Conservation (phyloP, 2,329 filamentous ascomycete species). For the Penicillium sp. region DNA sequence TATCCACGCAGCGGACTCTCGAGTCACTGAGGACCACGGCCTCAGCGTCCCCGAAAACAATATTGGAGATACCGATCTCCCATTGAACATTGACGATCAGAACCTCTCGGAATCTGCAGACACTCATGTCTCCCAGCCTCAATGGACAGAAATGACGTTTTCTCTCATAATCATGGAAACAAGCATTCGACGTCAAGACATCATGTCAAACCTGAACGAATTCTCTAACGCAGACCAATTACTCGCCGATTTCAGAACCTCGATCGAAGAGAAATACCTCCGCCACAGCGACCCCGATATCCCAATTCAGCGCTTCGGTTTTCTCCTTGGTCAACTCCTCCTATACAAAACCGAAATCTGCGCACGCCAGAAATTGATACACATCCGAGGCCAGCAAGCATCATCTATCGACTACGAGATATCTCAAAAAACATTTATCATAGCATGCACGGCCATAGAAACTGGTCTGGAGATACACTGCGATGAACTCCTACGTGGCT, state of each 20-base stretch:
- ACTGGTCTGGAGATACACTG: constrained; percentile 28
- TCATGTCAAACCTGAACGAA: background rate
- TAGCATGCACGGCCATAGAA: constrained; percentile 40
- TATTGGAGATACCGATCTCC: constrained; percentile 41
- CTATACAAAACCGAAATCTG: constrained; percentile 40
- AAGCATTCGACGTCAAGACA: constrained; percentile 39
- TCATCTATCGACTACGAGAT: constrained; percentile 20
- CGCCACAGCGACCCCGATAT: constrained; percentile 56
- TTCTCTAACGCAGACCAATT: constrained; percentile 31
- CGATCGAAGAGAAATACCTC: constrained; percentile 53
- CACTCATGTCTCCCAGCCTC: constrained; percentile 47
- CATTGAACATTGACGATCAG: constrained; percentile 55
- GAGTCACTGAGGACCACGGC: constrained; percentile 61
- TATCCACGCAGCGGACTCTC: constrained; percentile 45
- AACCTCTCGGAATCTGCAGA: constrained; percentile 54
- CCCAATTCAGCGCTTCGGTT: constrained; percentile 43
- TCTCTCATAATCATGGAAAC: constrained; percentile 57
- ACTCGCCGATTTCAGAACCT: constrained; percentile 46
- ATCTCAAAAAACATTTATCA: constrained; percentile 35
- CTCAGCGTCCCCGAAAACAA: constrained; percentile 52
- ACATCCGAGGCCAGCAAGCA: constrained; percentile 10
- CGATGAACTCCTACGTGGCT: constrained; percentile 43
- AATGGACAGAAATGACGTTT: constrained; percentile 62
- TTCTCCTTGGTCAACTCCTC: constrained; percentile 31
- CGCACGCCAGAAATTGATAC: constrained; percentile 28